phyloP scores from a whole-genome alignment of 495 filamentous ascomycete genomes.

The Rostrohypoxylon terebratum region DNA sequence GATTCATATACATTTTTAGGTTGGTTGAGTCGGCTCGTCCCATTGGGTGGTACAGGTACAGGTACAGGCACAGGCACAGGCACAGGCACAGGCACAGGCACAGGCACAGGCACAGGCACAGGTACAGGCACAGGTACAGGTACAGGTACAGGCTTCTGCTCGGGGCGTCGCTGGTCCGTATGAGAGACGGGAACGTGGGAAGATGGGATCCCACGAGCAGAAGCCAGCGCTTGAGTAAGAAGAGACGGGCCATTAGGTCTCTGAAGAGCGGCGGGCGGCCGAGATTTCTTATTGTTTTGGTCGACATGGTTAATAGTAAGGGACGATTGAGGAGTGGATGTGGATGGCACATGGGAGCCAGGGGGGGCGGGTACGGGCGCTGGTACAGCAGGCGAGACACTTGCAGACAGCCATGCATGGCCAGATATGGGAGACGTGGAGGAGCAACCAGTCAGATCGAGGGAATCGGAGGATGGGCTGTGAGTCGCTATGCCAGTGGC shows the following conservation, averaged over 20 bases:
- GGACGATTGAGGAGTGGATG: slow-evolving; percentile 42
- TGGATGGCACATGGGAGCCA: slow-evolving; percentile 43
- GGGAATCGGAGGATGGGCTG: slow-evolving; percentile 42
- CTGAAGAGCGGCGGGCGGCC: slow-evolving; percentile 54
- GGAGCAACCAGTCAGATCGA: slow-evolving; percentile 44
- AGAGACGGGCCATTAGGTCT: slow-evolving; percentile 60
- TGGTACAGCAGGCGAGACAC: slow-evolving; percentile 45
- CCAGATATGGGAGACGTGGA: slow-evolving; percentile 43
- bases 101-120: too few species aligned
- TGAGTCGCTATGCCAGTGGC: slow-evolving; percentile 46
- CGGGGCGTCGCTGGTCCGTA: slow-evolving; percentile 46
- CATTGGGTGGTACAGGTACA: slow-evolving; percentile 39
- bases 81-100: too few species aligned
- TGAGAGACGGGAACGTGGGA: slow-evolving; percentile 31
- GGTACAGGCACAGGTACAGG: too few species aligned
- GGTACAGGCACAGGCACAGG: too few species aligned
- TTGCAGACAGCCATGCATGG: slow-evolving; percentile 44
- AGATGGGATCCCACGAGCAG: slow-evolving; percentile 61
- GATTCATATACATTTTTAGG: slow-evolving; percentile 37
- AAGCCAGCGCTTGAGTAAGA: slow-evolving; percentile 64
- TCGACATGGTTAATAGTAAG: slow-evolving; percentile 51
- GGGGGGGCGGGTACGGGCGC: slow-evolving; percentile 36
- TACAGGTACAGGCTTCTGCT: slow-evolving; percentile 41
- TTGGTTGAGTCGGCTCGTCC: slow-evolving; percentile 28
- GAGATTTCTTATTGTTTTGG: slow-evolving; percentile 59